Conservation (phyloP, 345 rosid species). For the Murraya koenigii region DNA sequence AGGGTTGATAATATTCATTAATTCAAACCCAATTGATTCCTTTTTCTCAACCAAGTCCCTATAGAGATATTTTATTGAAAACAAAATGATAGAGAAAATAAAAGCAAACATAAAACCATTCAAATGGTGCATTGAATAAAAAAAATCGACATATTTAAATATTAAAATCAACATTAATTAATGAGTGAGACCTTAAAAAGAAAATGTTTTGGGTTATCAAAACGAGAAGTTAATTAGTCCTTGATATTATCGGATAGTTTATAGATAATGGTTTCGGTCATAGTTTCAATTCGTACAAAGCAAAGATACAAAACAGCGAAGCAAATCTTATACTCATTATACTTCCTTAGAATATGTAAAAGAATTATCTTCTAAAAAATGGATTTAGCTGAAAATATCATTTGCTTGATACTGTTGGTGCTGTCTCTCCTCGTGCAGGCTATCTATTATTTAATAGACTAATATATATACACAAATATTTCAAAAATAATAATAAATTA, state of each 20-base stretch:
- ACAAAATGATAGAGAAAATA: background rate
- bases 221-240: too few relatives aligned
- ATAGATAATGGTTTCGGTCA: background rate
- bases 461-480: background rate
- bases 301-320: constrained; percentile 8
- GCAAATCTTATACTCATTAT: background rate
- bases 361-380: background rate
- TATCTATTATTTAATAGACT: background rate
- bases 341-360: background rate
- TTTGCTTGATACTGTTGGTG: background rate
- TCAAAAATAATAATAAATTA: background rate
- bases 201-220: too few relatives aligned
- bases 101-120: too few relatives aligned
- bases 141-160: too few relatives aligned
- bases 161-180: too few relatives aligned
- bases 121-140: too few relatives aligned
- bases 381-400: background rate
- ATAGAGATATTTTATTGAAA: too few relatives aligned
- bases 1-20: background rate
- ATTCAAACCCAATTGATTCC: background rate
- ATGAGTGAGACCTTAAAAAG: too few relatives aligned
- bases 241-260: too few relatives aligned
- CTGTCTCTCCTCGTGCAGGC: constrained; percentile 1
- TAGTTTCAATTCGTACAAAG: background rate
- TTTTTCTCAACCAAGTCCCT: too few relatives aligned